Base-by-base conservation (phyloP, 2,329 filamentous ascomycete genomes). In the Xylaria sp. region DNA sequence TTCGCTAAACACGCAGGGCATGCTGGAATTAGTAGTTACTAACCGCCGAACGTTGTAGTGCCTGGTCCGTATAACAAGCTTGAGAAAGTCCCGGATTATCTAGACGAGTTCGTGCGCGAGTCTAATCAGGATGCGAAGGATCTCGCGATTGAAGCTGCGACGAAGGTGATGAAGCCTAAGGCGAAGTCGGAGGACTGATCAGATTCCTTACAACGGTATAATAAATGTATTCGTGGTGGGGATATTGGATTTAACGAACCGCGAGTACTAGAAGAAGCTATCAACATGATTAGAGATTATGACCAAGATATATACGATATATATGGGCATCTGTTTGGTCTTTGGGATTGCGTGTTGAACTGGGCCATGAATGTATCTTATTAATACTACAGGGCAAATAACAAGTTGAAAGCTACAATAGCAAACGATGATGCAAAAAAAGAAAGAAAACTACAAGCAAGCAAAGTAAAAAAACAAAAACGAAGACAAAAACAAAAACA, bases 51-150 rank as follows among this genome's bases (percentile, higher is more conserved):
- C 20, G 32, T 32, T 18, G 15, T 25, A 58, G 56, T 92, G 32
- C 82, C 88, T 0, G 85, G 85, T 20, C 80, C 84, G 34, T 85
- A 89, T 67, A 93, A 93, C 76, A 80, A 82, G 70, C 84, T 91
- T 3, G 78, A 81, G 32, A 78, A 85, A 4, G 81, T 92, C 15
- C 92, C 92, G 7, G 84, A 80, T 66, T 89, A 94, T 81, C 81
- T 95, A 65, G 74, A 73, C 2, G 79, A 82, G 2, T 84, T 79
- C 72, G 75, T 81, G 25, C 75, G 72, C 32, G 81, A 81, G 5
- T 78, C 77, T 39, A 86, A 85, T 54, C 37, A 41, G 12, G 71
- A 70, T 23, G 69, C 66, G 28, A 60, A 32, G 64, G 71, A 68
- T 13, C 18, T 41, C 0, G 76, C 77, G 5, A 18, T 73, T 7